phyloP scores from a whole-genome alignment of 2,329 filamentous ascomycete species.

The Curvularia verruculosa region DNA sequence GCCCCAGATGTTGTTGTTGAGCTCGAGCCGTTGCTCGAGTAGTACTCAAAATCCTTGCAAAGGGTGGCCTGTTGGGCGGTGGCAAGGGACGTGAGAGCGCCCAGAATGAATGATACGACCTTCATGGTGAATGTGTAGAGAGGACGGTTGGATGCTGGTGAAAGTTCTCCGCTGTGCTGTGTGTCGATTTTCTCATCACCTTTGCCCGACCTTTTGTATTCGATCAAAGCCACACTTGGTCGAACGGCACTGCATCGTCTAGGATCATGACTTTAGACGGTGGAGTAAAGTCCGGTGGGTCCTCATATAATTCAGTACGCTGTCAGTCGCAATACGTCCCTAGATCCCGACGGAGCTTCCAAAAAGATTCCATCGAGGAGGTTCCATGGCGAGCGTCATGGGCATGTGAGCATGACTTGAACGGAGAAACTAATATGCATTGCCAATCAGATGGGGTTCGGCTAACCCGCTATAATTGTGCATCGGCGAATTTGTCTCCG shows the following conservation, averaged over 20 bases:
- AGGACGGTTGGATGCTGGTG: background rate
- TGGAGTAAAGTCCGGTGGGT: slow-evolving; percentile 7
- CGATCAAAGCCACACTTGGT: background rate
- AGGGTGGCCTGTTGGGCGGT: slow-evolving; percentile 17
- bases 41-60: slow-evolving; percentile 30
- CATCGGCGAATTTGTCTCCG: slow-evolving; percentile 10
- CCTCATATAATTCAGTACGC: slow-evolving; percentile 10
- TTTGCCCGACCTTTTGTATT: slow-evolving; percentile 9
- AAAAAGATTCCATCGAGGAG: background rate
- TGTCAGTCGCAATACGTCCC: slow-evolving; percentile 12
- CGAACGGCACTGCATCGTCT: background rate
- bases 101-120: slow-evolving; percentile 10
- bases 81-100: slow-evolving; percentile 8
- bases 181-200: background rate
- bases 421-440: slow-evolving; percentile 9
- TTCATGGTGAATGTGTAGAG: slow-evolving; percentile 9
- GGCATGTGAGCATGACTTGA: slow-evolving; percentile 3
- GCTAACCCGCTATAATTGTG: slow-evolving; percentile 3
- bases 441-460: slow-evolving; percentile 3
- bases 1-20: slow-evolving; percentile 37
- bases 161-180: background rate
- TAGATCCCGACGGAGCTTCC: slow-evolving; percentile 13
- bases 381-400: background rate
- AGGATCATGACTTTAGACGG: slow-evolving; percentile 11
- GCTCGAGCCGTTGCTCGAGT: slow-evolving; percentile 27